phyloP scores from a whole-genome alignment of 202 grass and related monocot species.

The Hordeum pubiflorum region DNA sequence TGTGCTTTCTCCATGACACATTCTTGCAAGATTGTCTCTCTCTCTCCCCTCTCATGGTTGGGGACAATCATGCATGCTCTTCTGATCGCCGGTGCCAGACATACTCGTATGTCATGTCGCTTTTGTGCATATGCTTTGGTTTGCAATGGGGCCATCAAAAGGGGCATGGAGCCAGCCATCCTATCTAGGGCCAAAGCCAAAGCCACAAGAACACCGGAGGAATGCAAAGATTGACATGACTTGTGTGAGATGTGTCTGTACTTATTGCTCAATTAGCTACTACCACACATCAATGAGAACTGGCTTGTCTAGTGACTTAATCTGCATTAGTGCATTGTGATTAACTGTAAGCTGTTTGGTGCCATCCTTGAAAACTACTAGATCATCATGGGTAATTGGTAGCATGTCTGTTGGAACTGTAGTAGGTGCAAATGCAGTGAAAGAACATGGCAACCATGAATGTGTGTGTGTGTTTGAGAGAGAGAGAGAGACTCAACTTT shows the following conservation, averaged over 20 bases:
- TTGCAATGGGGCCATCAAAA: slow-evolving; percentile 21
- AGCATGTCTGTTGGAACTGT: background rate
- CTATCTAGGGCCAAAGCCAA: background rate
- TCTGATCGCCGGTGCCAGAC: slow-evolving; percentile 26
- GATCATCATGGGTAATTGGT: background rate
- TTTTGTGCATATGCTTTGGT: slow-evolving; percentile 18
- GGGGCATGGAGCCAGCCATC: background rate
- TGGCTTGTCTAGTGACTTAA: background rate
- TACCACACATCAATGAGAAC: background rate
- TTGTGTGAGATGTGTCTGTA: slow-evolving; percentile 24
- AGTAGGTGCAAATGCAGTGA: slow-evolving; percentile 1
- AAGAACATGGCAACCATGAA: slow-evolving; percentile 3
- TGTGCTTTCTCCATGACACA: slow-evolving; percentile 29
- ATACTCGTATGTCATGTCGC: slow-evolving; percentile 25
- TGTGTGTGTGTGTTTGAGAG: background rate
- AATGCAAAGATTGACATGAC: slow-evolving; percentile 34
- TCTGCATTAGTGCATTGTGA: background rate
- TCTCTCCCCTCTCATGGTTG: background rate
- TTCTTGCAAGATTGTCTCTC: slow-evolving; percentile 32
- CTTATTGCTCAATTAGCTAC: background rate
- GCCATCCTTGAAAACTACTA: background rate
- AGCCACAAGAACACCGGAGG: slow-evolving; percentile 33
- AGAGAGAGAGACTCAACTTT: background rate
- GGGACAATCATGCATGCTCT: slow-evolving; percentile 26
- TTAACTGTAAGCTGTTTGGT: background rate